Conservation (phyloP, 1,139 yeast genomes). For the Protomyces arabidopsidicola region DNA sequence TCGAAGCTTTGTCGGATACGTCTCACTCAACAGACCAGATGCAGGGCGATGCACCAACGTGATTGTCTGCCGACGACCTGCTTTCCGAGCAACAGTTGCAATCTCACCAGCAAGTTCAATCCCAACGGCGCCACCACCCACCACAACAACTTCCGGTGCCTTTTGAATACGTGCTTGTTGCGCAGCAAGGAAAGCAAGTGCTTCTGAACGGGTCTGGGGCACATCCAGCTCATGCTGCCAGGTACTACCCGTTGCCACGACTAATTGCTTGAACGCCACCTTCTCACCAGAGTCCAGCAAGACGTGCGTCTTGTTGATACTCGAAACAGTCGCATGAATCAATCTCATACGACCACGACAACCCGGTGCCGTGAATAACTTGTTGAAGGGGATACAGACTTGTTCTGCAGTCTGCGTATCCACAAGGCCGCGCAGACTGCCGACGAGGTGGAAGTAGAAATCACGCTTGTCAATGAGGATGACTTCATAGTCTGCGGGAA, state of each 20-base stretch:
- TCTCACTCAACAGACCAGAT: constrained; percentile 1
- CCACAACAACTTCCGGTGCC: constrained; percentile 10
- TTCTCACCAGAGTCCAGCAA: neutral
- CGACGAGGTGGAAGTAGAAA: constrained; percentile 20
- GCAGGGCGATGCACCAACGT: constrained; percentile 12
- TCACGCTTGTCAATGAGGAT: constrained; percentile 16
- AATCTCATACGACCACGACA: neutral
- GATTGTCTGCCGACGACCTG: constrained; percentile 2
- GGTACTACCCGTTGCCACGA: constrained; percentile 16
- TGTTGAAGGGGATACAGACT: constrained; percentile 18
- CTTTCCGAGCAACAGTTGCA: neutral
- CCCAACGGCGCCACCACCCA: constrained; percentile 27
- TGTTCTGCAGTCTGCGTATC: constrained; percentile 1
- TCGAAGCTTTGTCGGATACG: constrained; percentile 21
- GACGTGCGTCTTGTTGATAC: constrained; percentile 2
- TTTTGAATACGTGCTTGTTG: constrained; percentile 2
- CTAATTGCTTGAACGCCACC: constrained; percentile 6
- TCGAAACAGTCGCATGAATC: constrained; percentile 3
- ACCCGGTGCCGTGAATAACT: neutral
- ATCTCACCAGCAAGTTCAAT: constrained; percentile 26
- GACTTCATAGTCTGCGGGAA: constrained; percentile 11
- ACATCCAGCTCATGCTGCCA: constrained; percentile 16
- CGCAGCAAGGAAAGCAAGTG: constrained; percentile 1
- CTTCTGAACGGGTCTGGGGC: constrained; percentile 14
- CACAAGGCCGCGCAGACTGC: constrained; percentile 9